A percentile compares a stretch with the other conserved stretches of the same genome.
Evolutionary conservation across 768 basidiomycete species (phyloP).

Genomic region (Lactarius tabidus): DNA sequence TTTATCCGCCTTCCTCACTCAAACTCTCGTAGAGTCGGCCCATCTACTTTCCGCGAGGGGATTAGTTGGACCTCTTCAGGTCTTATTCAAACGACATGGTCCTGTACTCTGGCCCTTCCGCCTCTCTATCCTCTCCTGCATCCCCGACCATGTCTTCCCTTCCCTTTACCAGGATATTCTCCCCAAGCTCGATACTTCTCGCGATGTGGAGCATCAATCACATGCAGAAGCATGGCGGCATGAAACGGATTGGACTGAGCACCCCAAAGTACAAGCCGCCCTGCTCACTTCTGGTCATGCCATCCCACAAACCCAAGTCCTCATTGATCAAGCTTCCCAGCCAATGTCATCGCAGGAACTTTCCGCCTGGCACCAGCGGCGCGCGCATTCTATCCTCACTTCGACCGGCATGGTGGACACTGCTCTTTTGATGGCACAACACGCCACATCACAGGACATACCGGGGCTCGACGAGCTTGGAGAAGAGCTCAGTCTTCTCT

Average conservation of each 20-base stretch:
- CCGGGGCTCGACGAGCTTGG: conserved; percentile 78
- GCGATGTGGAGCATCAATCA: conserved; percentile 41
- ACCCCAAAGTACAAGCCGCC: conserved; percentile 39
- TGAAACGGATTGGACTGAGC: conserved; percentile 58
- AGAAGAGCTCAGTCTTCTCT: conserved; percentile 87
- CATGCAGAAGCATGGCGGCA: conserved; percentile 44
- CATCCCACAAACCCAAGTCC: neutral
- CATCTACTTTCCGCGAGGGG: conserved; percentile 62
- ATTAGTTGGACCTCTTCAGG: conserved; percentile 52
- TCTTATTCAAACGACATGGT: conserved; percentile 57
- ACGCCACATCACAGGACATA: conserved; percentile 79
- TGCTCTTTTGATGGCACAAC: conserved; percentile 76
- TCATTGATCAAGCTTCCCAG: conserved; percentile 20
- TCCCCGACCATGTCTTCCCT: conserved; percentile 73
- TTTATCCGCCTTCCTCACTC: conserved; percentile 60
- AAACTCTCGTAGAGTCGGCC: conserved; percentile 55
- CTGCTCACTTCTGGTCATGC: conserved; percentile 33
- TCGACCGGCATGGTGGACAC: conserved; percentile 73
- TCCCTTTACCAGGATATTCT: conserved; percentile 57
- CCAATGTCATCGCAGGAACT: conserved; percentile 51
- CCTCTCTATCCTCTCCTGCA: conserved; percentile 59
- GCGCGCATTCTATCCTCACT: conserved; percentile 57
- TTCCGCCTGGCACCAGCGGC: conserved; percentile 68
- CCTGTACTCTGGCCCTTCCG: conserved; percentile 62
- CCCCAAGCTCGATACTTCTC: conserved; percentile 52